These are phyloP conservation scores for Cladophialophora yegresii DNA, from an alignment of 2,329 filamentous ascomycete species.

Conservation along the genomic window DNA sequence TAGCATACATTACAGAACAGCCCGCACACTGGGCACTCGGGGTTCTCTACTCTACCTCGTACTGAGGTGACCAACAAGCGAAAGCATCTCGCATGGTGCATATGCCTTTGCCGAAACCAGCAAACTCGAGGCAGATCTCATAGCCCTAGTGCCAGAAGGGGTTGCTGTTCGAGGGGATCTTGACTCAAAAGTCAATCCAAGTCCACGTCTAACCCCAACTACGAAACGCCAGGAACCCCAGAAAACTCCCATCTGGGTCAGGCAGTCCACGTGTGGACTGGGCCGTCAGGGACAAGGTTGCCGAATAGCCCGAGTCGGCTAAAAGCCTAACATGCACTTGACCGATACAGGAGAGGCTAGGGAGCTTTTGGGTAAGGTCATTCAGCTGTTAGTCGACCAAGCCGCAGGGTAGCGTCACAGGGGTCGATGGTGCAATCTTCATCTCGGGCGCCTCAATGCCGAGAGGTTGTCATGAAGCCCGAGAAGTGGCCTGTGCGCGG, in stretches of 20 bases:
- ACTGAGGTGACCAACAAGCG: not conserved
- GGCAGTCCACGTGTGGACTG: not conserved
- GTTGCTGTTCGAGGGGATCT: not conserved
- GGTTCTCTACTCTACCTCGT: not conserved
- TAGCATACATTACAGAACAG: not conserved
- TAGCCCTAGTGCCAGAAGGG: not conserved
- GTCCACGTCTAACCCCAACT: not conserved
- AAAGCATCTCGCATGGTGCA: not conserved
- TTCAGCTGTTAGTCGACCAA: not conserved
- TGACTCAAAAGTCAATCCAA: not conserved
- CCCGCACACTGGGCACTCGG: not conserved
- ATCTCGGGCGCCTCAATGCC: not conserved
- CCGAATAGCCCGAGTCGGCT: not conserved
- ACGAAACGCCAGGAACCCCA: not conserved
- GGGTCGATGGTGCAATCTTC: not conserved
- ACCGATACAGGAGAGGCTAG: not conserved
- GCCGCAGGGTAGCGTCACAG: not conserved
- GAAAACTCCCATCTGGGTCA: not conserved
- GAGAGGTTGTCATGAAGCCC: conserved; percentile 1
- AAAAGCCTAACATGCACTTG: not conserved
- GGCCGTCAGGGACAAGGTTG: not conserved
- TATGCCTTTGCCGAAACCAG: not conserved
- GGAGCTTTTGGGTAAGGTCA: not conserved
- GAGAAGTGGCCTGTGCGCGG: not conserved
- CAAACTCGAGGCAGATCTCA: not conserved